Percentiles rank a stretch among this genome's conserved stretches.
These are phyloP conservation scores for Sclerotiophoma versabilis DNA, from an alignment of 2,329 filamentous ascomycete genomes.

Conservation along the genomic window DNA sequence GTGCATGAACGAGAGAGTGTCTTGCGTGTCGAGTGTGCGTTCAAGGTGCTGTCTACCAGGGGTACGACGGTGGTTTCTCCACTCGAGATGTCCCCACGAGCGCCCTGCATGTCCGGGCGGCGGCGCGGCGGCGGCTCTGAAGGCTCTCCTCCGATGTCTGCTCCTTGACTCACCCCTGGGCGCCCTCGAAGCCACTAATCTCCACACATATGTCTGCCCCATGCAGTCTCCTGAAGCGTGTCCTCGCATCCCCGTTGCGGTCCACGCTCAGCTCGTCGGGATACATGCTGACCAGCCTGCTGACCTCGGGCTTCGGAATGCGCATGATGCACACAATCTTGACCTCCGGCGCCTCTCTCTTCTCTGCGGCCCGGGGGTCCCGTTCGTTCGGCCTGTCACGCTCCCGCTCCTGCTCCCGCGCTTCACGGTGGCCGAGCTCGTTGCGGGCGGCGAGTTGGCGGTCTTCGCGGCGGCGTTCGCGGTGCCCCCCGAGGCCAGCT, in stretches of 20 bases:
- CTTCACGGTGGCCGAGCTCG: background rate
- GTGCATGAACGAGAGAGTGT: too few species aligned
- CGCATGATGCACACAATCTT: conserved; percentile 49
- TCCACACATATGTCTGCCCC: conserved; percentile 45
- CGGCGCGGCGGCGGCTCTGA: too few species aligned
- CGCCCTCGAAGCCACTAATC: conserved; percentile 36
- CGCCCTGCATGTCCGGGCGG: too few species aligned
- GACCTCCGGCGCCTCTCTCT: conserved; percentile 25
- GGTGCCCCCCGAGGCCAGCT: background rate
- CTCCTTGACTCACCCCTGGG: background rate
- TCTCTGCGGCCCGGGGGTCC: background rate
- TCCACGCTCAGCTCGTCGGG: conserved; percentile 59
- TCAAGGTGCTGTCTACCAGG: too few species aligned
- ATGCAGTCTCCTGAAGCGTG: conserved; percentile 39
- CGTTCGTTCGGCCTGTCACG: background rate
- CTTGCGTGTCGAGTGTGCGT: too few species aligned
- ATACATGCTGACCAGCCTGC: conserved; percentile 58
- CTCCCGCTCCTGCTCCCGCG: background rate
- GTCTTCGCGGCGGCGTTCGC: conserved; percentile 9
- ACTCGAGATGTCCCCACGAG: too few species aligned
- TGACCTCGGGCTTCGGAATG: conserved; percentile 53
- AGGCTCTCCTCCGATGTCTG: background rate
- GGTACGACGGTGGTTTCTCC: too few species aligned
- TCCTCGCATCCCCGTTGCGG: conserved; percentile 42
- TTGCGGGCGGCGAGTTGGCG: conserved; percentile 13